Conservation (phyloP, 116 monocot genomes). For the Posidonia oceanica region DNA sequence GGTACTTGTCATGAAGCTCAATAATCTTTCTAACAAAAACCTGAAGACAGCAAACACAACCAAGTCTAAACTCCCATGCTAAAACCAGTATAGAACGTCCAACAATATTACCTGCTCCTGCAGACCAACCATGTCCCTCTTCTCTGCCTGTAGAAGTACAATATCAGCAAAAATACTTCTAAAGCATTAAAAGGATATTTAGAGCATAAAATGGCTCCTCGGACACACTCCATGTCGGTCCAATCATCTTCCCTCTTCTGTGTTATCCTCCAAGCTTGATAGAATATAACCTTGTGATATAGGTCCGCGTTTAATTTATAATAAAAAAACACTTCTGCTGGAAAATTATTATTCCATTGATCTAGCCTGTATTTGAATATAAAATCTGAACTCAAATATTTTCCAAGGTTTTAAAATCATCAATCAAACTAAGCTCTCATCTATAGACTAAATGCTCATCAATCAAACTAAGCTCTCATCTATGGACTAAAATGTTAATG, state of each 20-base stretch:
- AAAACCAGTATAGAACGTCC: neutral
- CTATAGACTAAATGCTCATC: neutral
- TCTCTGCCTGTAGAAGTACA: slow-evolving; percentile 54
- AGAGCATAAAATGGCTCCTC: neutral
- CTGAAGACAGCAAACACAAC: slow-evolving; percentile 17
- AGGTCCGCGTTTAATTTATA: no score
- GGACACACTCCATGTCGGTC: no score
- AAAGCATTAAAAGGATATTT: neutral
- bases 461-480: neutral
- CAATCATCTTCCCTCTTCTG: no score
- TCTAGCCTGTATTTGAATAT: no score
- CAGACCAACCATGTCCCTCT: slow-evolving; percentile 70
- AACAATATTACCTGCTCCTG: slow-evolving; percentile 70
- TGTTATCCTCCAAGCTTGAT: no score
- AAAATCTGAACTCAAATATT: no score
- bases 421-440: neutral
- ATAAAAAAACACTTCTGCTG: no score
- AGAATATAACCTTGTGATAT: no score
- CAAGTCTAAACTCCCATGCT: neutral
- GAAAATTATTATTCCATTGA: no score
- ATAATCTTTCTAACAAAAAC: slow-evolving; percentile 95
- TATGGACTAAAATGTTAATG: neutral
- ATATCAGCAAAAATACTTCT: neutral
- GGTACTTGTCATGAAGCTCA: slow-evolving; percentile 97
- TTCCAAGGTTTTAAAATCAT: no score